Evolutionary conservation across 2,329 filamentous ascomycete species (phyloP).

Genomic region (Verticillium tricorpus): DNA sequence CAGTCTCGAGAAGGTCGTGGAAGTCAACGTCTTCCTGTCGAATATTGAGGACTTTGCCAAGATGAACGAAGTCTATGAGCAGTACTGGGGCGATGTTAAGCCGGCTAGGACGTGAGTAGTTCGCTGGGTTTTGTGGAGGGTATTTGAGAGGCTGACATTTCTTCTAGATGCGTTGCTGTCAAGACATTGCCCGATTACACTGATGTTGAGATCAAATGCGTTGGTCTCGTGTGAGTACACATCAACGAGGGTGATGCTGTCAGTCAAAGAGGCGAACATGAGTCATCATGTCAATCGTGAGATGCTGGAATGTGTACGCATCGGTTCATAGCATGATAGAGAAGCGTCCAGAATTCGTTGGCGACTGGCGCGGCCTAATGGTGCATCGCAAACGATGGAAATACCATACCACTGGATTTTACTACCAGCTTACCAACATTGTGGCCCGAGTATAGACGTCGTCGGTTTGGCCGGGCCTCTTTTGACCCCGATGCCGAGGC

Average conservation of each 20-base stretch:
- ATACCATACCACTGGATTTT: background rate
- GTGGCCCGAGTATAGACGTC: background rate
- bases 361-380: too few relatives aligned
- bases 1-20: slow-evolving; percentile 59
- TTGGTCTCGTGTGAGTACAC: slow-evolving; percentile 9
- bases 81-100: slow-evolving; percentile 54
- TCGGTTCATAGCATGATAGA: too few relatives aligned
- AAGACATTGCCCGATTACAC: slow-evolving; percentile 23
- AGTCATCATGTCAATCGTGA: too few relatives aligned
- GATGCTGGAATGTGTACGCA: too few relatives aligned
- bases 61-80: slow-evolving; percentile 69
- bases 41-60: slow-evolving; percentile 69
- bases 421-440: background rate
- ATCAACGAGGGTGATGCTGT: background rate
- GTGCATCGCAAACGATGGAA: too few relatives aligned
- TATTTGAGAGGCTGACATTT: background rate
- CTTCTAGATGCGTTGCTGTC: slow-evolving; percentile 17
- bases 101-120: slow-evolving; percentile 31
- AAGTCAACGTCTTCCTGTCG: slow-evolving; percentile 67
- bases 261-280: background rate
- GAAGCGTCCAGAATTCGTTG: too few relatives aligned
- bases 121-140: slow-evolving; percentile 1
- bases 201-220: slow-evolving; percentile 25
- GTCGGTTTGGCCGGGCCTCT: background rate
- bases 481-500: background rate